phyloP scores from a whole-genome alignment of 106 monocot species.

The Acorus gramineus region DNA sequence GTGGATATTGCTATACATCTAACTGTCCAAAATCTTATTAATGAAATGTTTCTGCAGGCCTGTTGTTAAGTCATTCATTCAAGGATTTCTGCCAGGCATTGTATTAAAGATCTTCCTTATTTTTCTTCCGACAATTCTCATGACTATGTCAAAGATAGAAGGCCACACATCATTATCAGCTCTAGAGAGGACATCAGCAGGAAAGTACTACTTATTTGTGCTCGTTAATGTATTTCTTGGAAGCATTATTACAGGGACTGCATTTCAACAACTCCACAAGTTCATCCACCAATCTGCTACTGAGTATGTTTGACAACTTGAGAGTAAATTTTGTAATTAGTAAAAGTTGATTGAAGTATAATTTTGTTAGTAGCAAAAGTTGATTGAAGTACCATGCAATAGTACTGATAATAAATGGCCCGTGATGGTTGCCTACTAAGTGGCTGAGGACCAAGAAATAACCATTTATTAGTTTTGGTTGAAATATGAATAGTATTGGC shows the following conservation, averaged over 20 bases:
- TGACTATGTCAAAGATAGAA: constrained; percentile 38
- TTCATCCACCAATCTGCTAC: constrained; percentile 32
- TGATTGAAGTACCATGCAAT: too few relatives aligned
- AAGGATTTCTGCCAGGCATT: constrained; percentile 38
- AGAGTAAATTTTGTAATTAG: too few relatives aligned
- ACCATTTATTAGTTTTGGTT: too few relatives aligned
- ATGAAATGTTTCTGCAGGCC: too few relatives aligned
- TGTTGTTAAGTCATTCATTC: constrained; percentile 31
- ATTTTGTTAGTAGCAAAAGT: too few relatives aligned
- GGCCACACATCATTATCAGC: constrained; percentile 23
- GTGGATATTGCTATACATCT: too few relatives aligned
- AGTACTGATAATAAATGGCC: too few relatives aligned
- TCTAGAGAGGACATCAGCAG: constrained; percentile 25
- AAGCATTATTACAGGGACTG: constrained; percentile 33
- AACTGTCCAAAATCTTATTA: too few relatives aligned
- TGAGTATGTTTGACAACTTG: constrained; percentile 10
- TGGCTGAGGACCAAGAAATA: too few relatives aligned
- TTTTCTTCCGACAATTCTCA: constrained; percentile 23
- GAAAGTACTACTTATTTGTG: constrained; percentile 27
- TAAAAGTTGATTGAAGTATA: too few relatives aligned
- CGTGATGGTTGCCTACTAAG: too few relatives aligned
- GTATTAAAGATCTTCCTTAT: constrained; percentile 29
- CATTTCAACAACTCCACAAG: constrained; percentile 28
- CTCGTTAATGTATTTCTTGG: constrained; percentile 31
- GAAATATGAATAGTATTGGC: too few relatives aligned